Percentiles rank a stretch among this genome's conserved stretches.
These are phyloP conservation scores for Gentiana dahurica DNA, from an alignment of 257 asterid genomes.

Conservation along the genomic window DNA sequence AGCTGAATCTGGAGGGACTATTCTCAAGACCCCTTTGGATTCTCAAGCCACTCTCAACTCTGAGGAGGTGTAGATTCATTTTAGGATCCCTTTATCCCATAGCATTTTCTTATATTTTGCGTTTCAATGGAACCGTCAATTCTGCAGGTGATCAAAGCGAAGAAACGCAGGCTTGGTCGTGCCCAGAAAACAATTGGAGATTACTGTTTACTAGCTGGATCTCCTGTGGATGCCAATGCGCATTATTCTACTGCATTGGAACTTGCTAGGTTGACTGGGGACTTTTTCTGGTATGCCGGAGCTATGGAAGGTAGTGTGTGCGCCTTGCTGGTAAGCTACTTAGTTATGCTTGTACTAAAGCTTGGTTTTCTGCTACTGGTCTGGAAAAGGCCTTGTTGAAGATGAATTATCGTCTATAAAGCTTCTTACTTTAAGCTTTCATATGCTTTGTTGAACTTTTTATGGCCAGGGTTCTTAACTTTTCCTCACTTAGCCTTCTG, in stretches of 20 bases:
- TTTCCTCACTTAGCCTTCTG: conserved; percentile 5
- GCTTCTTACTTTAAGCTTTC: background rate
- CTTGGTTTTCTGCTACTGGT: too few species aligned
- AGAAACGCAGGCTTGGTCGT: conserved; percentile 88
- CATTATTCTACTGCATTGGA: conserved; percentile 86
- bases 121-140: too few species aligned
- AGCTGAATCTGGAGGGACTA: conserved; percentile 91
- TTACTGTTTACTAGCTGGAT: conserved; percentile 91
- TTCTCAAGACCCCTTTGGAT: conserved; percentile 94
- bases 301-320: conserved; percentile 98
- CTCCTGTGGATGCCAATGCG: conserved; percentile 98
- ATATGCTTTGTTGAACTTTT: background rate
- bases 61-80: conserved; percentile 79
- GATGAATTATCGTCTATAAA: too few species aligned
- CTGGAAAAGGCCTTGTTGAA: too few species aligned
- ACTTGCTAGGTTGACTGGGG: conserved; percentile 90
- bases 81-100: conserved; percentile 87
- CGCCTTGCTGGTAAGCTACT: conserved; percentile 74
- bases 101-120: conserved; percentile 17
- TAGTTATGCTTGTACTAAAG: too few species aligned
- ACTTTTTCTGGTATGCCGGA: conserved; percentile 97
- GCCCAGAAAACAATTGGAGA: conserved; percentile 99
- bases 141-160: conserved; percentile 87
- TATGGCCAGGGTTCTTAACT: background rate
- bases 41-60: conserved; percentile 99